These are phyloP conservation scores for Penicillium lagena DNA, from an alignment of 495 filamentous ascomycete species.

Conservation along the genomic window DNA sequence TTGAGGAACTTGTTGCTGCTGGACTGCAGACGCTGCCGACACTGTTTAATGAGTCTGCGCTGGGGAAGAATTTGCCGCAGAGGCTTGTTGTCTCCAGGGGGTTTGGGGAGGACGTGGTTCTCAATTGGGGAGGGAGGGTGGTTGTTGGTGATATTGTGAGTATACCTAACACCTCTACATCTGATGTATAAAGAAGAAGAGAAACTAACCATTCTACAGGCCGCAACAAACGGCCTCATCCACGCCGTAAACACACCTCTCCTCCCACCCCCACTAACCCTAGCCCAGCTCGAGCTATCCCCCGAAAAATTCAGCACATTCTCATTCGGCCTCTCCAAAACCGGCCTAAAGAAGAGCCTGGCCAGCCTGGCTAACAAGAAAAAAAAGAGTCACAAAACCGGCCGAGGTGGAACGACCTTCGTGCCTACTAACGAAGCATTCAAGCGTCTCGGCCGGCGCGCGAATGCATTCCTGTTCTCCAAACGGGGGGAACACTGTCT, in stretches of 20 bases:
- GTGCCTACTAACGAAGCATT: conserved; percentile 74
- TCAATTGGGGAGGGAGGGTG: conserved; percentile 71
- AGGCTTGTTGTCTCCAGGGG: conserved; percentile 55
- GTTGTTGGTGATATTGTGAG: conserved; percentile 59
- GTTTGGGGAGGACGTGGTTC: conserved; percentile 44
- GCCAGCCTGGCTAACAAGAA: conserved; percentile 26
- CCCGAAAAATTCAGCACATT: conserved; percentile 74
- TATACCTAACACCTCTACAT: background rate
- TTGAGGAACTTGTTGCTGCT: conserved; percentile 40
- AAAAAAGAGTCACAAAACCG: too few species aligned
- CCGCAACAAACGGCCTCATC: conserved; percentile 69
- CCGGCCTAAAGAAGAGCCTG: conserved; percentile 50
- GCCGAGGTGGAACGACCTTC: conserved; percentile 58
- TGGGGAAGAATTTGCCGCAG: conserved; percentile 57
- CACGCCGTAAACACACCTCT: conserved; percentile 69
- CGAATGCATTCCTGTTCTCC: conserved; percentile 76
- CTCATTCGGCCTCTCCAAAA: conserved; percentile 61
- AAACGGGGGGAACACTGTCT: conserved; percentile 62
- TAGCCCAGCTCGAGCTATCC: conserved; percentile 56
- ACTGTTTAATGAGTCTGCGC: conserved; percentile 42
- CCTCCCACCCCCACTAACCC: conserved; percentile 59
- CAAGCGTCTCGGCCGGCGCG: conserved; percentile 55
- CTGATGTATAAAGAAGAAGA: too few species aligned
- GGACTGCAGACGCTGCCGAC: conserved; percentile 65
- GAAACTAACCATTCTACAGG: conserved; percentile 22